Percentiles rank a stretch among this genome's conserved stretches.
phyloP scores from a whole-genome alignment of 371 early-diverging fungal genomes.

The Apophysomyces sp. region DNA sequence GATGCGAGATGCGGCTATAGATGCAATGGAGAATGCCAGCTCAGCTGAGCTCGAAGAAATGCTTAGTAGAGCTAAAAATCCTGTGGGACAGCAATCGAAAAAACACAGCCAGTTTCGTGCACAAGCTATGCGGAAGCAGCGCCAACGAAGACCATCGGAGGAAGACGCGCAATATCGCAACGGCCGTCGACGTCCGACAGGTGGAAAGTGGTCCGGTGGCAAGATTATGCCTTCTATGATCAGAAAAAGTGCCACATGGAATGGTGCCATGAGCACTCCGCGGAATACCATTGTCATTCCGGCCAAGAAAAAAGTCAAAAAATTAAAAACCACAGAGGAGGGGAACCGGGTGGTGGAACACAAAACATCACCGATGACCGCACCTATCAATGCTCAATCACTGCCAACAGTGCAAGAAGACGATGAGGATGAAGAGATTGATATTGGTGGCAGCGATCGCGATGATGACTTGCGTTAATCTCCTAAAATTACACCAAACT shows the following conservation, averaged over 20 bases:
- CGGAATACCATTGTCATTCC: neutral
- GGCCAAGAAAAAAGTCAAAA: slow-evolving; percentile 5
- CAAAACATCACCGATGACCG: slow-evolving; percentile 4
- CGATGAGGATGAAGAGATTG: slow-evolving; percentile 65
- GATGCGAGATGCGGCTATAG: slow-evolving; percentile 36
- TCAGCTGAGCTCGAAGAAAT: slow-evolving; percentile 35
- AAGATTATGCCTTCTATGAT: slow-evolving; percentile 25
- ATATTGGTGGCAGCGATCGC: slow-evolving; percentile 64
- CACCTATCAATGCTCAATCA: slow-evolving; percentile 1
- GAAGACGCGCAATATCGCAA: slow-evolving; percentile 1
- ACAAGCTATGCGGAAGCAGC: neutral
- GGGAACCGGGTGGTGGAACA: slow-evolving; percentile 16
- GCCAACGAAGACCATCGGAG: neutral
- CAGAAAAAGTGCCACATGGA: slow-evolving; percentile 32
- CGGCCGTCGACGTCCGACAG: neutral
- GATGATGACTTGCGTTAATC: slow-evolving; percentile 55
- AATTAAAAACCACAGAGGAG: neutral
- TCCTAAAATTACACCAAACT: too few relatives aligned
- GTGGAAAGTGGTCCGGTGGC: slow-evolving; percentile 10
- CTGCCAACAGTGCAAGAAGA: slow-evolving; percentile 32
- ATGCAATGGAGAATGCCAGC: slow-evolving; percentile 35
- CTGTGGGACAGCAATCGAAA: slow-evolving; percentile 11
- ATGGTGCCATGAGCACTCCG: slow-evolving; percentile 20
- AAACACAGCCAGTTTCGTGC: neutral
- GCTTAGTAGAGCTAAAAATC: slow-evolving; percentile 33